These are phyloP conservation scores for Poronia punctata DNA, from an alignment of 495 filamentous ascomycete genomes.

Conservation along the genomic window DNA sequence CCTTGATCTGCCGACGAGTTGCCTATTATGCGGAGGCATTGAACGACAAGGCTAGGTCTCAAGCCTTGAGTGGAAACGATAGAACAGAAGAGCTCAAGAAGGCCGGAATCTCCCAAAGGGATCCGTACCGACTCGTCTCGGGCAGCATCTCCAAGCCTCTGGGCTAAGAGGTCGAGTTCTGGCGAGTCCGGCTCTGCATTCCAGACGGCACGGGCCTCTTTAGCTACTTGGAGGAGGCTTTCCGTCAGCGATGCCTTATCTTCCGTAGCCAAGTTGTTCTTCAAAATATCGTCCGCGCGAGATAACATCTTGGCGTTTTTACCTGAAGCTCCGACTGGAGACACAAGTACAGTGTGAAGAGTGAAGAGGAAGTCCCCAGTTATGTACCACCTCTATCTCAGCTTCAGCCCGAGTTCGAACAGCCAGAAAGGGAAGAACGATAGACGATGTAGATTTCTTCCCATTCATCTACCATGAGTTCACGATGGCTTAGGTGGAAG, in stretches of 20 bases:
- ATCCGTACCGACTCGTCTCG: conserved; percentile 59
- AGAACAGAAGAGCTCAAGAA: conserved; percentile 59
- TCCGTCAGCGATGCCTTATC: conserved; percentile 15
- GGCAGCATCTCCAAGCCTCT: conserved; percentile 58
- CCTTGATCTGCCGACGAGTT: conserved; percentile 80
- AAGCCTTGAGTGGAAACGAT: conserved; percentile 38
- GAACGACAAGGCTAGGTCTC: conserved; percentile 30
- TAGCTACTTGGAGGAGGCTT: conserved; percentile 21
- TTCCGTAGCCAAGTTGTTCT: too few species aligned
- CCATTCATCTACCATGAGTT: too few species aligned
- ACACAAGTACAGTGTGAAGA: too few species aligned
- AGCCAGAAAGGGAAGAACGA: too few species aligned
- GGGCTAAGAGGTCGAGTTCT: conserved; percentile 45
- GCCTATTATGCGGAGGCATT: conserved; percentile 62
- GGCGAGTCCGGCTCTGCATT: conserved; percentile 17
- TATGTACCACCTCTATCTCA: too few species aligned
- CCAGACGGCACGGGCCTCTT: conserved; percentile 24
- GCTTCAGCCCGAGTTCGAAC: too few species aligned
- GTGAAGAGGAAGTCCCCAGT: too few species aligned
- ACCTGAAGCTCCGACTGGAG: too few species aligned
- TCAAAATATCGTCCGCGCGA: too few species aligned
- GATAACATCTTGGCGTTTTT: too few species aligned
- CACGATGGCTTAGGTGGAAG: too few species aligned
- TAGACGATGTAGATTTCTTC: too few species aligned
- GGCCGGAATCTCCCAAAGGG: conserved; percentile 58